Percentiles rank a stretch among this genome's conserved stretches.
Evolutionary conservation across 495 filamentous ascomycete species (phyloP).

Genomic region (Hypoxylon cercidicola): DNA sequence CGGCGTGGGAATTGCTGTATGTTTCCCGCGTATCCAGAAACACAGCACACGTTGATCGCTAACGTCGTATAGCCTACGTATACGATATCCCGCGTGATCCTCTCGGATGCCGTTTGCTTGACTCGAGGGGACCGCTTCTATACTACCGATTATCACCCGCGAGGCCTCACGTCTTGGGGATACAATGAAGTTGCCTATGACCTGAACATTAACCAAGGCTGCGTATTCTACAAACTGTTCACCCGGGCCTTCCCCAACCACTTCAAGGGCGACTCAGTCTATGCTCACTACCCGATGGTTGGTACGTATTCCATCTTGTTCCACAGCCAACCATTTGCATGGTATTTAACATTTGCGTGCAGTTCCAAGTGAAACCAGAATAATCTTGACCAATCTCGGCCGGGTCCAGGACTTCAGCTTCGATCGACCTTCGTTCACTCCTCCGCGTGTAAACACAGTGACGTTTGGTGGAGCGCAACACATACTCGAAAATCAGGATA

Average conservation of each 20-base stretch:
- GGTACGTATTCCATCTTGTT: slow-evolving; percentile 25
- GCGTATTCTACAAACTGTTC: slow-evolving; percentile 86
- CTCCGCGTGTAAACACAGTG: slow-evolving; percentile 63
- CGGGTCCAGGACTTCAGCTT: slow-evolving; percentile 78
- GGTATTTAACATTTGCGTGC: slow-evolving; percentile 1
- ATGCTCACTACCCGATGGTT: slow-evolving; percentile 85
- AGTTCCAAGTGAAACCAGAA: slow-evolving; percentile 67
- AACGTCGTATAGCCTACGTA: slow-evolving; percentile 65
- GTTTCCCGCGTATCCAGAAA: not conserved
- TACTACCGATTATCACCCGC: slow-evolving; percentile 77
- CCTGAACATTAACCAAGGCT: slow-evolving; percentile 79
- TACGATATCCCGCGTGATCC: slow-evolving; percentile 82
- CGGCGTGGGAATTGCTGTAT: slow-evolving; percentile 76
- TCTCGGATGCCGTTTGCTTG: slow-evolving; percentile 87
- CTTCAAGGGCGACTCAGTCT: slow-evolving; percentile 82
- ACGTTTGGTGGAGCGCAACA: slow-evolving; percentile 71
- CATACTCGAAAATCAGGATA: slow-evolving; percentile 67
- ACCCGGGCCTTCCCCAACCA: slow-evolving; percentile 81
- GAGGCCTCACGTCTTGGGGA: slow-evolving; percentile 85
- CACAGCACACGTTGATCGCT: slow-evolving; percentile 10
- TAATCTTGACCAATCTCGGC: slow-evolving; percentile 77
- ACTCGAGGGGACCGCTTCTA: slow-evolving; percentile 90
- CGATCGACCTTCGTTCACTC: slow-evolving; percentile 66
- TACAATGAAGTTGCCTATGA: slow-evolving; percentile 75
- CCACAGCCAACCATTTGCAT: not conserved